Evolutionary conservation across 2,329 filamentous ascomycete genomes (phyloP), one percentile per base, ranked within the genome.

Genomic region (Epichloe hybrida): DNA sequence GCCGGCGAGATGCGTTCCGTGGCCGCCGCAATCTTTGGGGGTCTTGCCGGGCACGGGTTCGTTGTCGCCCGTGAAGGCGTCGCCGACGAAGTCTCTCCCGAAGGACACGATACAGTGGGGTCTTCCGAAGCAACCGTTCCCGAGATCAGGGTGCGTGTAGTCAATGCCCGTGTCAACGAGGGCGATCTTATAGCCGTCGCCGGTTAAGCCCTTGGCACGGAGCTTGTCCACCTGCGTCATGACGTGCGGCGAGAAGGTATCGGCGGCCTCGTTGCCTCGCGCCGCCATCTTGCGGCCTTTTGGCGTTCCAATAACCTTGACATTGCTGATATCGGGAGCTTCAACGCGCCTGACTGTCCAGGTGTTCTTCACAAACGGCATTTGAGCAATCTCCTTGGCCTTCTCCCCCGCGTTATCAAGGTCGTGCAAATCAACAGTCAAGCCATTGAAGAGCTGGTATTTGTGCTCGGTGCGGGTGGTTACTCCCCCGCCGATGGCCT

Each of bases 61-160:
- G 17, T 61, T 61, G 5, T 52, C 49, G 15, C 61, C 64, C 17
- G 60, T 60, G 34, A 53, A 61, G 9, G 46, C 49, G 50, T 73
- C 68, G 9, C 70, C 70, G 3, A 70, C 64, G 46, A 75, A 60
- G 40, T 74, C 72, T 34, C 62, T 65, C 2, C 73, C 73, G 50
- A 63, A 64, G 5, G 65, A 62, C 8, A 76, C 67, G 12, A 73
- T 64, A 54, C 65, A 74, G 0, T 23, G 1, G 0, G 70, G 71
- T 23, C 37, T 9, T 3, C 73, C 73, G 53, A 73, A 74, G 48
- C 72, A 70, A 5, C 71, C 46, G 12, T 37, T 23, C 13, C 81
- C 81, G 0, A 84, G 72, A 21, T 77, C 76, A 2, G 79, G 75
- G 57, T 84, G 80, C 0, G 66, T 72, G 58, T 83, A 84, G 60